These are phyloP conservation scores for Solanum chilense DNA, from an alignment of 257 asterid species.

Conservation along the genomic window DNA sequence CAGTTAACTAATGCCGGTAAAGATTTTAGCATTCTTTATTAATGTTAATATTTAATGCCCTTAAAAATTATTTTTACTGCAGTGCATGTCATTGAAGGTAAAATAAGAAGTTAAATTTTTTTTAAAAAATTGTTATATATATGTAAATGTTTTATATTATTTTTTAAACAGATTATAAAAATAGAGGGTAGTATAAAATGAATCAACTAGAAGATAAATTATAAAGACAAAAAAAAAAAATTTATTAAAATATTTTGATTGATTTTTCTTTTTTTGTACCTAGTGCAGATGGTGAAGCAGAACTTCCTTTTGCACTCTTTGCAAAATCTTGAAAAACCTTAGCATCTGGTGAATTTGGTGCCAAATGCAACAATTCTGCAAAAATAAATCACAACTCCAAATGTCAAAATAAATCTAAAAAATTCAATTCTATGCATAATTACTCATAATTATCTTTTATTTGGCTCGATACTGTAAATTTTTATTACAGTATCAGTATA, in stretches of 20 bases:
- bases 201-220: not conserved
- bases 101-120: not conserved
- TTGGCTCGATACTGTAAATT: not conserved
- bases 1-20: accelerated
- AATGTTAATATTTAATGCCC: no score
- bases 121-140: no score
- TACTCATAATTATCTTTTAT: not conserved
- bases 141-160: not conserved
- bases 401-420: not conserved
- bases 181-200: not conserved
- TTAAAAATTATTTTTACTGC: accelerated
- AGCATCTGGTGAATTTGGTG: conserved; percentile 80
- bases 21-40: no score
- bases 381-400: not conserved
- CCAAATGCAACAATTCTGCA: conserved; percentile 55
- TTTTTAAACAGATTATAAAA: not conserved
- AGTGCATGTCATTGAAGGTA: not conserved
- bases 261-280: not conserved
- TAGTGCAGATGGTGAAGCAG: conserved; percentile 12
- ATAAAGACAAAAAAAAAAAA: not conserved
- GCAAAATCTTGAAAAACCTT: conserved; percentile 62
- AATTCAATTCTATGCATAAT: not conserved
- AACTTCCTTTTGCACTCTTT: conserved; percentile 18
- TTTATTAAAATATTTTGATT: not conserved
- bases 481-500: not conserved